Evolutionary conservation across 2,329 filamentous ascomycete species (phyloP), one percentile per base, ranked within the genome.

Genomic region (Diaporthe destruens): DNA sequence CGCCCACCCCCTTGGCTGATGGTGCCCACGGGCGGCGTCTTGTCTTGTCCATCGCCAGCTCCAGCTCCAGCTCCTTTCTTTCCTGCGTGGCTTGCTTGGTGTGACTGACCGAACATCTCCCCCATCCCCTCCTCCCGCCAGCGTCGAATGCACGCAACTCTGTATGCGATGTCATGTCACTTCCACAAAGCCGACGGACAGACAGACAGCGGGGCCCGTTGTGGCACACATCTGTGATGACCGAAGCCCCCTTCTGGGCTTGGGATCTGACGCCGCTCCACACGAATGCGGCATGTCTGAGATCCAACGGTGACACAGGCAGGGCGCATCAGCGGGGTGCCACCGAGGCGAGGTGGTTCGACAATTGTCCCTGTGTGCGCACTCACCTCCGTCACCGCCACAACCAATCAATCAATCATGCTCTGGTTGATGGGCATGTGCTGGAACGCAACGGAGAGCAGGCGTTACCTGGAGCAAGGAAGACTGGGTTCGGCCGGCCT

Each of bases 261-360:
- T 61, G 59, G 34, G 51, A 73, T 71, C 67, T 73, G 59, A 54
- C 7, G 49, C 68, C 25, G 49, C 23, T 72, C 51, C 34, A 59
- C 69, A 66, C 51, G 18, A 54, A 39, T 63, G 69, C 56, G 44
- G 65, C 70, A 59, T 74, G 69, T 74, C 69, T 72, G 51, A 74
- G 72, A 72, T 74, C 69, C 65, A 39, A 53, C 51, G 23, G 69
- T 74, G 20, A 20, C 63, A 74, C 72, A 53, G 32, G 36, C 29
- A 29, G 29, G 29, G 29, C 16, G 61, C 61, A 23, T 44, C 54
- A 23, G 47, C 18, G 8, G n/a, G 44, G 68, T 68, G 12, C 23
- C 36, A 68, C 69, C 34, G n/a, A 49, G 7, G 20, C 34, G n/a
- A 49, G 12, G 20, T 54, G 36, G 54, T 2, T 25, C 47, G 68